Evolutionary conservation across 805 yeast species (phyloP).

Genomic region (Kuraishia hungarica): DNA sequence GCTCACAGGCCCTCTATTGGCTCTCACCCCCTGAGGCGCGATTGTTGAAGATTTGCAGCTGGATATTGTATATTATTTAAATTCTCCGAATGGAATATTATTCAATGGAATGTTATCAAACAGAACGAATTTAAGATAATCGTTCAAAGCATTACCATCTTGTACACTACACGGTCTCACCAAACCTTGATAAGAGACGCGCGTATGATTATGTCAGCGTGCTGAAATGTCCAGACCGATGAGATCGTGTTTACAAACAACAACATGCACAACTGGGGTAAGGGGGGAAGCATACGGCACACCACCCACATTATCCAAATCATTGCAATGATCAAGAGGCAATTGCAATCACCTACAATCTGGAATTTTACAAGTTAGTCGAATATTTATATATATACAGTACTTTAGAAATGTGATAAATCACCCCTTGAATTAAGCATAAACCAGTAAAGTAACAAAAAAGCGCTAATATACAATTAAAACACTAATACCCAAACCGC

Average conservation of each 20-base stretch:
- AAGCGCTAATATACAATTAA: conserved; percentile 1
- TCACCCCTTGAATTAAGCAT: background rate
- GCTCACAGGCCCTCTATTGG: no score
- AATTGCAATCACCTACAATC: background rate
- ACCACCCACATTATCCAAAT: no score
- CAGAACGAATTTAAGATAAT: no score
- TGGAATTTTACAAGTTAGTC: background rate
- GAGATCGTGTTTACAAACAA: background rate
- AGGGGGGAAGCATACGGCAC: no score
- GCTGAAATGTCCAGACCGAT: background rate
- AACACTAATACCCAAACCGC: conserved; percentile 1
- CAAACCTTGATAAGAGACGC: no score
- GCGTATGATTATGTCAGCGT: background rate
- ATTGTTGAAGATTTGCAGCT: no score
- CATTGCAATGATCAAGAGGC: background rate
- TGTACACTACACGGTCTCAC: no score
- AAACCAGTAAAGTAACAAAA: background rate
- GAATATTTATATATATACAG: background rate
- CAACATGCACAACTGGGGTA: background rate
- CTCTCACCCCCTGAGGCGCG: no score
- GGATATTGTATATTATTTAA: background rate
- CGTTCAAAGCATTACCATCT: no score
- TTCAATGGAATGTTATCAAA: no score
- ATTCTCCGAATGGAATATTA: no score
- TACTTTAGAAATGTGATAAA: background rate